Base-by-base conservation (phyloP, 306 rosid genomes). In the Cicer bijugum region DNA sequence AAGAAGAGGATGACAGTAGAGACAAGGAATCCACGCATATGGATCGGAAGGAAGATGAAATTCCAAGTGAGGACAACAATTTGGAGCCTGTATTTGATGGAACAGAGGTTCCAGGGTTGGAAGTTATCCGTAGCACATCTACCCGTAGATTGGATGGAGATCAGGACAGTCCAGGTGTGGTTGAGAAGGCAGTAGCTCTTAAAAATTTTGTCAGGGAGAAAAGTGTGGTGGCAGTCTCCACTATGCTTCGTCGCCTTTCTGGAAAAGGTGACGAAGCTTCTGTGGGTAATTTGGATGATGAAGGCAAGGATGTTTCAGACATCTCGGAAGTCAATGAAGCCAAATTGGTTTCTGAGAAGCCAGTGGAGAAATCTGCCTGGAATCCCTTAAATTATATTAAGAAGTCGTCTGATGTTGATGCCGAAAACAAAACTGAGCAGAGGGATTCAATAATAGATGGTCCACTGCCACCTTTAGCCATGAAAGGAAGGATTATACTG, bases 11-110 rank as follows among this genome's bases (percentile, higher is more conserved):
- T 23, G 84, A 65, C 12, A 46, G 35, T 60, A 65, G 63, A 48
- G 80, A 50, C 57, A 67, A 46, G 15, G 86, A 79, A 52, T 81
- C 79, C 44, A 57, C 17, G 14, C 82, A 60, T 59, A 16, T 19
- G 59, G 69, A 74, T 60, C 80, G 85, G 75, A 72, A 78, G 61
- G 42, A 16, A 0, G 87, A 82, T 52, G 91, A 85, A 65, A 69
- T 82, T 84, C 82, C 84, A 55, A 78, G 35, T 3, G 85, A 88
- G 89, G 92, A 84, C 76, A 80, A 75, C 10, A 84, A 82, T 63
- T 82, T 72, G 75, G 97, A 94, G 75, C 95, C 92, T 11, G 91
- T 89, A 38, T 93, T 86, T 77, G 92, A 88, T 89, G 92, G 97
- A 72, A 88, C 88, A 0, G 96, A 89, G 86, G 70, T 85, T 77